Evolutionary conservation across 177 flowering plant species (phyloP).

Genomic region (Vitis hybrid): DNA sequence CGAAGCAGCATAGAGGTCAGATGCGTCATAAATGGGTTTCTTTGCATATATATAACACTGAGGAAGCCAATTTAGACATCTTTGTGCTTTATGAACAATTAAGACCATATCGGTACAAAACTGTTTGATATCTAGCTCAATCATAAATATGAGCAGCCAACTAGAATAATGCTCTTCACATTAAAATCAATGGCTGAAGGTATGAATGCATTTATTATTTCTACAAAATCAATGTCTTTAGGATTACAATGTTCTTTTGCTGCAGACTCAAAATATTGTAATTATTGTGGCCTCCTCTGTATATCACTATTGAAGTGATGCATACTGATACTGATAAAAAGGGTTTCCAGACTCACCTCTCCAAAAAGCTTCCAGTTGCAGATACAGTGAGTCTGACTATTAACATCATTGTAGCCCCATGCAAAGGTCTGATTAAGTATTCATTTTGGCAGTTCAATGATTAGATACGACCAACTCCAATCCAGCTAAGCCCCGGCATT

Average conservation of each 20-base stretch:
- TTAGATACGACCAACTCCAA: not conserved
- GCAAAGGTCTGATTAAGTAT: not conserved
- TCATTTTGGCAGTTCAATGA: not conserved
- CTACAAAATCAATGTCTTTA: too few relatives aligned
- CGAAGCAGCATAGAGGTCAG: not conserved
- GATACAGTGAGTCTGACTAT: not conserved
- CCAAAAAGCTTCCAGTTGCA: not conserved
- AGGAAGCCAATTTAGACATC: not conserved
- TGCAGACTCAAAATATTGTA: too few relatives aligned
- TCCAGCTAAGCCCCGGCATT: constrained; percentile 66
- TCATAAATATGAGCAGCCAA: not conserved
- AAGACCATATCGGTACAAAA: not conserved
- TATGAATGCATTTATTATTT: too few relatives aligned
- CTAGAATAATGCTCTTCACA: too few relatives aligned
- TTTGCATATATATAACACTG: not conserved
- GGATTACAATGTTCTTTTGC: too few relatives aligned
- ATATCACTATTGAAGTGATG: too few relatives aligned
- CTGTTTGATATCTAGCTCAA: not conserved
- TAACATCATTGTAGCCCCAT: not conserved
- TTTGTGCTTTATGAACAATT: not conserved
- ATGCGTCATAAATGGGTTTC: too few relatives aligned
- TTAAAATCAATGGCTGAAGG: too few relatives aligned
- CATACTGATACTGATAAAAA: not conserved
- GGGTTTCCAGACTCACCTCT: not conserved
- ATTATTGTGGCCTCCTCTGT: too few relatives aligned